phyloP scores from a whole-genome alignment of 2,329 filamentous ascomycete genomes.

The Decorospora gaudefroyi region DNA sequence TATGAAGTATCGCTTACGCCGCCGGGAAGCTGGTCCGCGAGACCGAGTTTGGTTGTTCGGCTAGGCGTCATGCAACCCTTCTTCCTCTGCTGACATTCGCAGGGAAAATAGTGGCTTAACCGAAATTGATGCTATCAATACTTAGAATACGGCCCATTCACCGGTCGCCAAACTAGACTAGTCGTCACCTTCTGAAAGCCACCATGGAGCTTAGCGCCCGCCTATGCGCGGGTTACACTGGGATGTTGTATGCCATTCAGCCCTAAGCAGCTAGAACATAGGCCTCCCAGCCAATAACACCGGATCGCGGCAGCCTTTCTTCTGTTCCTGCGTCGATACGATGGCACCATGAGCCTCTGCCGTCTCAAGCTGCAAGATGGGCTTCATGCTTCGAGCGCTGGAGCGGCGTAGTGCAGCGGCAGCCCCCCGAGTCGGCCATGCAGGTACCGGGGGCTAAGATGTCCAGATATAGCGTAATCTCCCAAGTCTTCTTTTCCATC shows the following conservation, averaged over 20 bases:
- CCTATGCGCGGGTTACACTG: conserved; percentile 20
- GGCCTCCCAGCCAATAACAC: conserved; percentile 22
- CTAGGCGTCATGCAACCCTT: conserved; percentile 1
- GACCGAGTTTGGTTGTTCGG: conserved; percentile 16
- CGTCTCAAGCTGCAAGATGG: conserved; percentile 25
- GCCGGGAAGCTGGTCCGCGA: conserved; percentile 25
- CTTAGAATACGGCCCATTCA: conserved; percentile 20
- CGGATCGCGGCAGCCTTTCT: conserved; percentile 2
- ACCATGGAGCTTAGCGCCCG: conserved; percentile 27
- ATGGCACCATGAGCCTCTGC: conserved; percentile 20
- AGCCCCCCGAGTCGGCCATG: conserved; percentile 26
- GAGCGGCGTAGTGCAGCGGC: conserved; percentile 23
- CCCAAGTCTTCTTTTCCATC: conserved; percentile 32
- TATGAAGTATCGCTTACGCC: conserved; percentile 1
- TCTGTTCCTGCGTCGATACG: conserved; percentile 32
- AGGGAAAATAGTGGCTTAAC: conserved; percentile 19
- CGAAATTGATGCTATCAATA: conserved; percentile 34
- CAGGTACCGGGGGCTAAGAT: conserved; percentile 32
- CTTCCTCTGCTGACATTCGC: conserved; percentile 1
- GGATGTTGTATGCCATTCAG: conserved; percentile 14
- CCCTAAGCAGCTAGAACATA: conserved; percentile 24
- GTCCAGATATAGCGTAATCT: conserved; percentile 35
- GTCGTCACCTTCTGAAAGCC: conserved; percentile 23
- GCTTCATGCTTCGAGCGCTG: conserved; percentile 34
- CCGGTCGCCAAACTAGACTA: conserved; percentile 29